Conservation (phyloP, 2,329 filamentous ascomycete genomes). For the Epicoccum nigrum region DNA sequence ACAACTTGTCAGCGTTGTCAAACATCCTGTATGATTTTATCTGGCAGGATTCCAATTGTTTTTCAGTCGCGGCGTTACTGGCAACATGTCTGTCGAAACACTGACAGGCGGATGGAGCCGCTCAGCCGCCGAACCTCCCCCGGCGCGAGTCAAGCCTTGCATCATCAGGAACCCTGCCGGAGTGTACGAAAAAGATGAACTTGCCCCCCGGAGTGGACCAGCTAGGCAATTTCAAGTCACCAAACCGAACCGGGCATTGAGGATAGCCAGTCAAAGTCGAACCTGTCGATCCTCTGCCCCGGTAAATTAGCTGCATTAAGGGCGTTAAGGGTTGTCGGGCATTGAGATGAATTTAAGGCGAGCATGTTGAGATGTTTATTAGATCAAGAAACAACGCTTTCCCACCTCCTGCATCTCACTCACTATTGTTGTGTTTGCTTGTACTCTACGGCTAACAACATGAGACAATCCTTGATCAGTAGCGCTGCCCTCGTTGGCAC, state of each 20-base stretch:
- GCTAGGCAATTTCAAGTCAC: slow-evolving; percentile 3
- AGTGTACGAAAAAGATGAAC: not conserved
- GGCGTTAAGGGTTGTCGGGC: slow-evolving; percentile 1
- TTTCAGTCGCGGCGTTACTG: not conserved
- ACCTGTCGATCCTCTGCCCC: slow-evolving; percentile 7
- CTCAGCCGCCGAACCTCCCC: not conserved
- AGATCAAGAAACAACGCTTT: not conserved
- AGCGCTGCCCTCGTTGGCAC: slow-evolving; percentile 25
- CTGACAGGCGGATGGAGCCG: not conserved
- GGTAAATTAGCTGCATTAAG: slow-evolving; percentile 4
- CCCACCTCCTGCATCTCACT: not conserved
- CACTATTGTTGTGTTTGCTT: not conserved
- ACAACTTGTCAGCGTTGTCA: no score
- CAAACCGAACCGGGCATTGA: slow-evolving; percentile 1
- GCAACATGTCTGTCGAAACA: not conserved
- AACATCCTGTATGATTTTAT: no score
- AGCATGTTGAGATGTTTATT: not conserved
- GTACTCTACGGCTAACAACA: slow-evolving; percentile 2
- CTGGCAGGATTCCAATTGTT: not conserved
- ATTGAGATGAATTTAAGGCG: slow-evolving; percentile 1
- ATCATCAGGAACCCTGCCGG: not conserved
- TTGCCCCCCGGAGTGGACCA: slow-evolving; percentile 1
- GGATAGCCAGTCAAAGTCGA: not conserved
- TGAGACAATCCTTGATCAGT: slow-evolving; percentile 24
- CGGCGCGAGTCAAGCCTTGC: slow-evolving; percentile 2